phyloP scores from a whole-genome alignment of 2,329 filamentous ascomycete genomes.

The Paraphoma chrysanthemicola region DNA sequence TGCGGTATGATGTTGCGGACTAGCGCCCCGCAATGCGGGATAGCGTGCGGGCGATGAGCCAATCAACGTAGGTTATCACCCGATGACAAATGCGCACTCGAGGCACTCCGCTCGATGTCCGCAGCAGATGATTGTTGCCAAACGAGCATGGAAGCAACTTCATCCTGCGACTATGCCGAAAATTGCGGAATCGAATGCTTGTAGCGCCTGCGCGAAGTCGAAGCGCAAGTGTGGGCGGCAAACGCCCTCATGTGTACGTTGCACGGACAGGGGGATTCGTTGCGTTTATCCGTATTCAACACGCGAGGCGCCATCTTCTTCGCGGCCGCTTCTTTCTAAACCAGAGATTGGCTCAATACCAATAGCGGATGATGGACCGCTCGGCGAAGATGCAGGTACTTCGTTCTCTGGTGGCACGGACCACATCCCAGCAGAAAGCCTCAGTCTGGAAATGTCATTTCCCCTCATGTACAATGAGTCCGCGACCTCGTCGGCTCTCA shows the following conservation, averaged over 20 bases:
- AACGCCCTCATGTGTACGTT: conserved; percentile 10
- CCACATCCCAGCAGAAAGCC: background rate
- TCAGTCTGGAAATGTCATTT: background rate
- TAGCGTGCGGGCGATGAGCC: conserved; percentile 9
- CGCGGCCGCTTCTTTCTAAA: background rate
- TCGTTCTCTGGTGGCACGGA: background rate
- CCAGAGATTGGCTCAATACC: background rate
- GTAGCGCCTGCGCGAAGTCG: conserved; percentile 5
- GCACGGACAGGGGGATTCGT: conserved; percentile 10
- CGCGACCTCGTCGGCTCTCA: background rate
- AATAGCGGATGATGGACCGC: background rate
- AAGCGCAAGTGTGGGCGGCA: conserved; percentile 16
- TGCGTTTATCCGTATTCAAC: conserved; percentile 10
- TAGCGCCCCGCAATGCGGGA: conserved; percentile 5
- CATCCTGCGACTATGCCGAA: conserved; percentile 1
- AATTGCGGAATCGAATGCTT: conserved; percentile 7
- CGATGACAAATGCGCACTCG: conserved; percentile 9
- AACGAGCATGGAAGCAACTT: background rate
- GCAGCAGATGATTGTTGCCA: background rate
- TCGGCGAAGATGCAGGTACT: background rate
- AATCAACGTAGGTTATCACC: background rate
- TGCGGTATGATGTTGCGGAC: conserved; percentile 4
- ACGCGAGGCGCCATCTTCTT: background rate
- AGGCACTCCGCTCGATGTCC: conserved; percentile 2
- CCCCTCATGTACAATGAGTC: background rate